These are phyloP conservation scores for Thraustochytrium striatum DNA, from an alignment of 352 stramenopile genomes.

Conservation along the genomic window DNA sequence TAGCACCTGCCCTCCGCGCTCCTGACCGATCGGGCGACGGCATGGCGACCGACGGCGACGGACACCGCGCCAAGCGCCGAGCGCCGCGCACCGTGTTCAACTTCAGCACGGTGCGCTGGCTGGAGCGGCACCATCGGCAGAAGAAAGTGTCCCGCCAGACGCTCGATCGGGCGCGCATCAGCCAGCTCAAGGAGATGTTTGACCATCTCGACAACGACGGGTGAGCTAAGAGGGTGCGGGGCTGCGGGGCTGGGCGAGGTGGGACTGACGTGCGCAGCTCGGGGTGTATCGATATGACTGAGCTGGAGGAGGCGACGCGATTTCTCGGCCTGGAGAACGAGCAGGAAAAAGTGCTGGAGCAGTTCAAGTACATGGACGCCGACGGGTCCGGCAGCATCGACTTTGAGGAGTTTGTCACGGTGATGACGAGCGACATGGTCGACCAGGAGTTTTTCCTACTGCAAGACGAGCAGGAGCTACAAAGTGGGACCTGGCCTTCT, in stretches of 20 bases:
- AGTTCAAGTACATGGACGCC: slow-evolving; percentile 42
- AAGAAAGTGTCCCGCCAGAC: slow-evolving; percentile 15
- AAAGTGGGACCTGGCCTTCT: slow-evolving; percentile 41
- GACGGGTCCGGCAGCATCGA: slow-evolving; percentile 44
- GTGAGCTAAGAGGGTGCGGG: neutral
- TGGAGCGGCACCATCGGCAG: slow-evolving; percentile 28
- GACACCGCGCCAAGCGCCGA: too few species aligned
- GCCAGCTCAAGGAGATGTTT: slow-evolving; percentile 41
- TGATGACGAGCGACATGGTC: slow-evolving; percentile 37
- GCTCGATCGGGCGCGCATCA: slow-evolving; percentile 8
- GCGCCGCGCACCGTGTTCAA: too few species aligned
- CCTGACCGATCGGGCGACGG: too few species aligned
- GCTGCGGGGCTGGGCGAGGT: neutral
- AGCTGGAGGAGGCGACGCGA: slow-evolving; percentile 31
- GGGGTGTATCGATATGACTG: slow-evolving; percentile 4
- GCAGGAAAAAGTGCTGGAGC: slow-evolving; percentile 2
- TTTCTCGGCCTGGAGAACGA: neutral
- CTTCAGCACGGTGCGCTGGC: slow-evolving; percentile 25
- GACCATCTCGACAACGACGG: slow-evolving; percentile 40
- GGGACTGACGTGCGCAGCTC: neutral
- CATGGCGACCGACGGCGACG: too few species aligned
- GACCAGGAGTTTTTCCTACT: slow-evolving; percentile 47
- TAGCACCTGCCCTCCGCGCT: too few species aligned
- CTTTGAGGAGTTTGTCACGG: slow-evolving; percentile 46
- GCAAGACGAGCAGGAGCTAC: slow-evolving; percentile 24